phyloP scores from a whole-genome alignment of 306 rosid species.

The Cucurbita pepo region DNA sequence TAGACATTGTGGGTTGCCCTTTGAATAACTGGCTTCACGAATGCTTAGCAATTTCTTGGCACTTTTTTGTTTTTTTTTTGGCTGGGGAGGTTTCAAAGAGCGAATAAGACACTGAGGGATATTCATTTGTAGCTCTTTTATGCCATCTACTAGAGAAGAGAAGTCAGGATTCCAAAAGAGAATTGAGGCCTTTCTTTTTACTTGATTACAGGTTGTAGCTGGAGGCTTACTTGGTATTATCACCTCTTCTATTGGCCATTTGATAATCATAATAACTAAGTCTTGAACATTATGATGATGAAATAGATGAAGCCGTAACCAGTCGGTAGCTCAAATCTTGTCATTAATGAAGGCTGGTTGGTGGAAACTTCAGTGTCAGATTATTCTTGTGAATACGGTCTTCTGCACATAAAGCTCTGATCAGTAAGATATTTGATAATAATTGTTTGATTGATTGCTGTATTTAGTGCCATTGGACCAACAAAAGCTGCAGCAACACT shows the following conservation, averaged over 20 bases:
- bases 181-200: background rate
- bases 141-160: background rate
- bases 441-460: constrained; percentile 4
- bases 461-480: background rate
- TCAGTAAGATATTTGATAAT: background rate
- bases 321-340: constrained; percentile 8
- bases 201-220: constrained; percentile 64
- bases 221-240: constrained; percentile 65
- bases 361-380: background rate
- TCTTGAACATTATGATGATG: constrained; percentile 9
- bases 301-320: background rate
- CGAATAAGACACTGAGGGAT: background rate
- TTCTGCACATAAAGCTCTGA: background rate
- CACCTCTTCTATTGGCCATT: constrained; percentile 43
- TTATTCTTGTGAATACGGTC: constrained; percentile 4
- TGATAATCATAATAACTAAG: constrained; percentile 27
- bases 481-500: background rate
- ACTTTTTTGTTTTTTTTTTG: background rate
- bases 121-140: background rate
- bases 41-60: background rate
- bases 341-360: background rate
- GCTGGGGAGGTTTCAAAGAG: background rate
- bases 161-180: background rate
- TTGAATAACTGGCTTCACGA: background rate
- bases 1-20: background rate